A percentile compares a stretch with the other conserved stretches of the same genome.
phyloP scores from a whole-genome alignment of 768 basidiomycete species.

The Suillus alpinus region DNA sequence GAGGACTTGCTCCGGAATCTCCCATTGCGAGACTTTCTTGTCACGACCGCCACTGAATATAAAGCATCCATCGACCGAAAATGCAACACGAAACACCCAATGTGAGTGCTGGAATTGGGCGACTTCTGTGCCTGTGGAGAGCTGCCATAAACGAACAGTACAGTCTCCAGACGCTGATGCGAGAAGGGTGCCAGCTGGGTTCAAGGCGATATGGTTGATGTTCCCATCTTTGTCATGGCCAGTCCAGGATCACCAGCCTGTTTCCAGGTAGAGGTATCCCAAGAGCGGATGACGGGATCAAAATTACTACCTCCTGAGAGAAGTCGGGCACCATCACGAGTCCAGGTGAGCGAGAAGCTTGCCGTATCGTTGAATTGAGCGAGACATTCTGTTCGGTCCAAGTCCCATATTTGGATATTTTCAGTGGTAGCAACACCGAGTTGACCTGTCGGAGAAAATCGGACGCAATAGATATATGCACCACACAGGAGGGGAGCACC shows the following conservation, averaged over 20 bases:
- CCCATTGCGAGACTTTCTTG: background rate
- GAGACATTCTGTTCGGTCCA: background rate
- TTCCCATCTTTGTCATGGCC: background rate
- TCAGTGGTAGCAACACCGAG: background rate
- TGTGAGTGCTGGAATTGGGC: slow-evolving; percentile 22
- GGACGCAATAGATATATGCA: background rate
- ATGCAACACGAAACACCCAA: slow-evolving; percentile 19
- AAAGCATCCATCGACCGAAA: slow-evolving; percentile 22
- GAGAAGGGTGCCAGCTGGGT: slow-evolving; percentile 24
- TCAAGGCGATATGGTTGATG: slow-evolving; percentile 23
- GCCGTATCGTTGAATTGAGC: background rate
- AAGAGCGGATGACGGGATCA: background rate
- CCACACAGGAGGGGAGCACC: background rate
- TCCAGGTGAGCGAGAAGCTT: background rate
- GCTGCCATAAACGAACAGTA: slow-evolving; percentile 27
- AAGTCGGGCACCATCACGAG: background rate
- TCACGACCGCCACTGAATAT: background rate
- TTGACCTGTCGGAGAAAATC: background rate
- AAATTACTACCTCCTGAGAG: background rate
- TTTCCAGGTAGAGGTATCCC: background rate
- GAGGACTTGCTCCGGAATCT: slow-evolving; percentile 4
- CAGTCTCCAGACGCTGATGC: slow-evolving; percentile 28
- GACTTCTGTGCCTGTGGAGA: slow-evolving; percentile 17
- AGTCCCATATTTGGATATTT: background rate
- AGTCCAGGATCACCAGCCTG: background rate